phyloP scores from a whole-genome alignment of 2,329 filamentous ascomycete species.

The Ciborinia camelliae region DNA sequence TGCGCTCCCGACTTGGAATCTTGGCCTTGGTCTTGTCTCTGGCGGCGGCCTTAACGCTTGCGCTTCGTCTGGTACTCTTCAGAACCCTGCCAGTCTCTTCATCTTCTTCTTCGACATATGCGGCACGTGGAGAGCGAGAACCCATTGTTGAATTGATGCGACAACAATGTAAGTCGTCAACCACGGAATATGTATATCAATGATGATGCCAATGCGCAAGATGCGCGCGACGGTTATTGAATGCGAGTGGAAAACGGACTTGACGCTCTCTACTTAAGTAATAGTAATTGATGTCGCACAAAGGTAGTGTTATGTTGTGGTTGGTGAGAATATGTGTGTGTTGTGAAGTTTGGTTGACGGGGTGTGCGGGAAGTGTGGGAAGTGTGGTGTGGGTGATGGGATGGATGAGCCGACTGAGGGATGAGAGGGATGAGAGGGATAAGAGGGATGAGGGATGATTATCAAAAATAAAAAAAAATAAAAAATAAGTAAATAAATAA shows the following conservation, averaged over 20 bases:
- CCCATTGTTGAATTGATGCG: constrained; percentile 21
- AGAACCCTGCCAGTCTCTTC: constrained; percentile 28
- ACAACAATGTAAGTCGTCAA: constrained; percentile 15
- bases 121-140: constrained; percentile 25
- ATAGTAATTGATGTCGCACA: constrained; percentile 16
- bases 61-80: constrained; percentile 28
- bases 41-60: constrained; percentile 23
- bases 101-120: constrained; percentile 33
- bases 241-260: background rate
- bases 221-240: background rate
- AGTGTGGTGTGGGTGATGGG: constrained; percentile 4
- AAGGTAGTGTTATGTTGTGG: background rate
- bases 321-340: background rate
- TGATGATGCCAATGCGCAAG: background rate
- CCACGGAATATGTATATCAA: constrained; percentile 4
- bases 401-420: constrained; percentile 3
- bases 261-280: constrained; percentile 17
- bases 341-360: constrained; percentile 5
- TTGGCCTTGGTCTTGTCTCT: constrained; percentile 23
- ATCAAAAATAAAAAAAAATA: background rate
- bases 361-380: constrained; percentile 13
- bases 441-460: background rate
- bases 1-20: constrained; percentile 14
- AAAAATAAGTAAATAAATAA: background rate
- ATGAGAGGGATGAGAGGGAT: no score